Conservation (phyloP, 345 rosid genomes). For the Passiflora organensis region DNA sequence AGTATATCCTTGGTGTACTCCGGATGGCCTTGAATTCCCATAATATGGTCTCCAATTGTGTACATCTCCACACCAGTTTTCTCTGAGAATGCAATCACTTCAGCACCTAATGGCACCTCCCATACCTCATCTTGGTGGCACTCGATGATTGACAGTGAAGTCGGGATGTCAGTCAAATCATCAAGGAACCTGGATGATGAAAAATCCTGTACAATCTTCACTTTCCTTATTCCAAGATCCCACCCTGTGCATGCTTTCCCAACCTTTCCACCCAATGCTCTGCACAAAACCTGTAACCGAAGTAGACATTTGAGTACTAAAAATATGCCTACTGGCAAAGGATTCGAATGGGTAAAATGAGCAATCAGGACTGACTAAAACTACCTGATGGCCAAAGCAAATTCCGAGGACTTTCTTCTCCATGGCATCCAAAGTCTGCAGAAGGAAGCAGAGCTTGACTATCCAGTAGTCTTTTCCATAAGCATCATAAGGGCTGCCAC, state of each 20-base stretch:
- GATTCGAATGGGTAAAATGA: too few relatives aligned
- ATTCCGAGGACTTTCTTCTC: conserved; percentile 74
- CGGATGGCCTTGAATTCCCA: conserved; percentile 94
- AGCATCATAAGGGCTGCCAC: conserved; percentile 82
- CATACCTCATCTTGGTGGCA: conserved; percentile 84
- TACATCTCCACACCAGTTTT: conserved; percentile 80
- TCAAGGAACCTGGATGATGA: conserved; percentile 26
- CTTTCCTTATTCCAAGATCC: conserved; percentile 64
- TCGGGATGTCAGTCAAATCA: conserved; percentile 34
- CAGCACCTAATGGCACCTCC: conserved; percentile 63
- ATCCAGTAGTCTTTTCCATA: conserved; percentile 73
- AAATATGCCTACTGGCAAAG: too few relatives aligned
- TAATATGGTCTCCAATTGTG: conserved; percentile 46
- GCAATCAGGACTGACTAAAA: too few relatives aligned
- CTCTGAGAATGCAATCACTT: conserved; percentile 68
- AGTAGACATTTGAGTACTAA: too few relatives aligned
- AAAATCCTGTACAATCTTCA: conserved; percentile 51
- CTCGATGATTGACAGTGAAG: conserved; percentile 53
- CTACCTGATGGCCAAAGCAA: conserved; percentile 97
- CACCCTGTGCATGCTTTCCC: conserved; percentile 68
- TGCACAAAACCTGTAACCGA: conserved; percentile 79
- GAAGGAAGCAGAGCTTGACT: conserved; percentile 55
- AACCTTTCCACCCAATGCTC: conserved; percentile 78
- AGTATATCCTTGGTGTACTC: conserved; percentile 86
- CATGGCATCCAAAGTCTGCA: conserved; percentile 67